A percentile compares a stretch with the other conserved stretches of the same genome.
phyloP scores from a whole-genome alignment of 2,329 filamentous ascomycete species.

The Aspergillus sp. region DNA sequence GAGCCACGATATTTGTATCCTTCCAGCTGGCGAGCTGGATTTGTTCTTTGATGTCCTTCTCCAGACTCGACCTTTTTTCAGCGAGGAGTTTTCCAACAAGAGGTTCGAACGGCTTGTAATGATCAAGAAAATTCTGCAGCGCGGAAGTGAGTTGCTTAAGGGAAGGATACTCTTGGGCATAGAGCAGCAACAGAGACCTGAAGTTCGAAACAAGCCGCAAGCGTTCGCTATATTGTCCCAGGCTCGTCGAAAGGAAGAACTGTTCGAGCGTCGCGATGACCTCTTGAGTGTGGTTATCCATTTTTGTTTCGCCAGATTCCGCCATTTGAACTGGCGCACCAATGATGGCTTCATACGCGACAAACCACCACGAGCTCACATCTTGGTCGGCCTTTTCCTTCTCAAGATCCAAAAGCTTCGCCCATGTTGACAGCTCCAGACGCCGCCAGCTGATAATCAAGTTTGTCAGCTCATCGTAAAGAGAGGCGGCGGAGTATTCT shows the following conservation, averaged over 20 bases:
- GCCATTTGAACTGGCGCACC: conserved; percentile 62
- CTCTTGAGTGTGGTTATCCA: conserved; percentile 57
- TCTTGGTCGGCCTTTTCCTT: conserved; percentile 64
- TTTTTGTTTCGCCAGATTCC: conserved; percentile 49
- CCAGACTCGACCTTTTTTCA: conserved; percentile 63
- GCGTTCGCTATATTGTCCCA: conserved; percentile 72
- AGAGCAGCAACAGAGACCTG: conserved; percentile 55
- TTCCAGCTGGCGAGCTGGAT: conserved; percentile 94
- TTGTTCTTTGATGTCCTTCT: conserved; percentile 90
- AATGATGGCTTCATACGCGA: conserved; percentile 85
- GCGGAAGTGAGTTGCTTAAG: conserved; percentile 55
- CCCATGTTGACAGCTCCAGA: conserved; percentile 87
- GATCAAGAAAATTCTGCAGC: conserved; percentile 66
- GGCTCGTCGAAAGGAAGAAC: conserved; percentile 69
- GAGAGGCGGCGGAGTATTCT: conserved; percentile 58
- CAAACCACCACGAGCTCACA: conserved; percentile 89
- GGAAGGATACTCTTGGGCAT: conserved; percentile 51
- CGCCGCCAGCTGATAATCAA: conserved; percentile 83
- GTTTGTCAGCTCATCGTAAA: conserved; percentile 71
- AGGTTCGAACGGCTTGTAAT: conserved; percentile 64
- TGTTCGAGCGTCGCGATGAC: conserved; percentile 67
- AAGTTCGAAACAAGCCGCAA: conserved; percentile 59
- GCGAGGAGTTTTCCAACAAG: conserved; percentile 57
- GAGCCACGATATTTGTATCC: conserved; percentile 84
- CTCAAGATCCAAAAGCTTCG: conserved; percentile 78